These are phyloP conservation scores for Syzygium syzygioides DNA, from an alignment of 441 rosid species.

Conservation along the genomic window DNA sequence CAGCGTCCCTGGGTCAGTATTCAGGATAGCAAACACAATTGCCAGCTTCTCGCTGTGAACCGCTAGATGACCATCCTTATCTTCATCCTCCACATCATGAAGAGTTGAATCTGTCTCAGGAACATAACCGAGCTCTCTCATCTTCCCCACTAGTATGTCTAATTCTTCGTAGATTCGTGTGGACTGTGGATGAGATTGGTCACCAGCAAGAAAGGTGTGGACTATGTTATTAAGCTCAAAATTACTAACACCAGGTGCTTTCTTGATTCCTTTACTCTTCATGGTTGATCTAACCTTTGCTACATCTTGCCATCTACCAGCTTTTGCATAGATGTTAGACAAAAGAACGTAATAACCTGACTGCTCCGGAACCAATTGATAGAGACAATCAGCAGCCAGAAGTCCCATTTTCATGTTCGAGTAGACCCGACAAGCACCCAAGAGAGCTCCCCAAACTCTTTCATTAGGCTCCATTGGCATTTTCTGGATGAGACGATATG, in stretches of 20 bases:
- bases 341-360: slow-evolving; percentile 49
- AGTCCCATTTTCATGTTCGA: slow-evolving; percentile 39
- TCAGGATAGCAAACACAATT: slow-evolving; percentile 44
- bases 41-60: slow-evolving; percentile 58
- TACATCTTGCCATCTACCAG: slow-evolving; percentile 50
- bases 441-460: slow-evolving; percentile 51
- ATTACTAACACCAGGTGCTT: slow-evolving; percentile 43
- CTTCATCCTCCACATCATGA: slow-evolving; percentile 59
- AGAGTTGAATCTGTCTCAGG: slow-evolving; percentile 52
- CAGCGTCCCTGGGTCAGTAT: slow-evolving; percentile 16
- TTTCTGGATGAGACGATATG: slow-evolving; percentile 31
- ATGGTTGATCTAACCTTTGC: slow-evolving; percentile 35
- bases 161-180: slow-evolving; percentile 33
- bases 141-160: slow-evolving; percentile 36
- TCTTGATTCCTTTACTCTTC: slow-evolving; percentile 49
- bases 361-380: slow-evolving; percentile 39
- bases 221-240: slow-evolving; percentile 36
- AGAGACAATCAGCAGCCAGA: slow-evolving; percentile 47
- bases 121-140: slow-evolving; percentile 44
- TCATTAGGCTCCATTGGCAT: slow-evolving; percentile 52
- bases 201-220: slow-evolving; percentile 45
- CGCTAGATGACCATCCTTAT: slow-evolving; percentile 48
- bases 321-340: slow-evolving; percentile 57
- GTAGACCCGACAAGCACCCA: slow-evolving; percentile 45
- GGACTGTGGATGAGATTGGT: slow-evolving; percentile 31